These are phyloP conservation scores for Butyriboletus loyo DNA, from an alignment of 768 basidiomycete species.

Conservation along the genomic window DNA sequence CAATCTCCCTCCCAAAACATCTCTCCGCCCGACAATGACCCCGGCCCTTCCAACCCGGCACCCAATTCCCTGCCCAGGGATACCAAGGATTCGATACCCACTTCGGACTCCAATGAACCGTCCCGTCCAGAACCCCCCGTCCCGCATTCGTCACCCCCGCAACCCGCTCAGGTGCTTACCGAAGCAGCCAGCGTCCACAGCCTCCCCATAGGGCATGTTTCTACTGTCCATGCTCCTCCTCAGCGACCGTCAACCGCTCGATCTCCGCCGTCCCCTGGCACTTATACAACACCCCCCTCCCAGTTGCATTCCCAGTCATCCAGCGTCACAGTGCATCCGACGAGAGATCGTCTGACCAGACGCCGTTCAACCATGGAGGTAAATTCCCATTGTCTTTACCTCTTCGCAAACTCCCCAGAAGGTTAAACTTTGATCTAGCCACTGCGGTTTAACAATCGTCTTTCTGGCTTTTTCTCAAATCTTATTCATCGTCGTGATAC, in stretches of 20 bases:
- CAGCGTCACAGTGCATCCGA: slow-evolving; percentile 14
- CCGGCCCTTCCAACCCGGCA: neutral
- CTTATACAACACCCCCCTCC: neutral
- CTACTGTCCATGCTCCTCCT: slow-evolving; percentile 35
- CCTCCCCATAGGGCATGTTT: slow-evolving; percentile 53
- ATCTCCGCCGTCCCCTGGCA: slow-evolving; percentile 14
- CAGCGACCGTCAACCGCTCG: slow-evolving; percentile 36
- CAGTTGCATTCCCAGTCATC: slow-evolving; percentile 13
- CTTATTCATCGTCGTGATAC: slow-evolving; percentile 72
- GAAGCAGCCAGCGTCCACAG: slow-evolving; percentile 60
- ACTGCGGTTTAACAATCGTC: slow-evolving; percentile 63
- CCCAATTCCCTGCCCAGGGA: neutral
- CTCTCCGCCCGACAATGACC: neutral
- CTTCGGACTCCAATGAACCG: neutral
- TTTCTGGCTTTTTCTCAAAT: slow-evolving; percentile 83
- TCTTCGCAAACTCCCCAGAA: slow-evolving; percentile 2
- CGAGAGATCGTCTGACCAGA: slow-evolving; percentile 40
- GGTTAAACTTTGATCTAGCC: slow-evolving; percentile 27
- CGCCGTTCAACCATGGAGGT: slow-evolving; percentile 63
- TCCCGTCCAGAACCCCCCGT: slow-evolving; percentile 34
- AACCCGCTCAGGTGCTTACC: slow-evolving; percentile 34
- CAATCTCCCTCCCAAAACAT: too few relatives aligned
- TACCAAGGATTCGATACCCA: neutral
- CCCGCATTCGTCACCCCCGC: neutral
- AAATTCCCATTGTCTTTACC: slow-evolving; percentile 8